Conservation (phyloP, 2,329 filamentous ascomycete genomes). For the Ophiobolus disseminans region DNA sequence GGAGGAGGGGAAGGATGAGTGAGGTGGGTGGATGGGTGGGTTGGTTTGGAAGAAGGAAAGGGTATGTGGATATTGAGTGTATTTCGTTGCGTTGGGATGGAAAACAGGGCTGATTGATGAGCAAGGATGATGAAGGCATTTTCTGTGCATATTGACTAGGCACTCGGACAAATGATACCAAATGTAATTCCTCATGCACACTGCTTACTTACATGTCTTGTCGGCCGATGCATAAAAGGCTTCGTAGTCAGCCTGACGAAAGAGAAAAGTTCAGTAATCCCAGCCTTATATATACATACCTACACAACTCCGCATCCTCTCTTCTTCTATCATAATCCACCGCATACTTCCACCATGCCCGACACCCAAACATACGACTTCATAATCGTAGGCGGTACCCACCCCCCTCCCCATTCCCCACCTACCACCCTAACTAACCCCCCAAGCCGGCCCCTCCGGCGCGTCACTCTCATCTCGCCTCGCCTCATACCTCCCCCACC, state of each 20-base stretch:
- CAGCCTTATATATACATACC: no score
- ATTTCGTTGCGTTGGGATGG: no score
- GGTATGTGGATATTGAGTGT: not conserved
- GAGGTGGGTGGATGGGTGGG: not conserved
- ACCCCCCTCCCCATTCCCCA: not conserved
- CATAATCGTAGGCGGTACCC: not conserved
- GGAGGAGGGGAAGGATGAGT: slow-evolving; percentile 4
- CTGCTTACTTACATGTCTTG: no score
- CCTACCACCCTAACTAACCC: not conserved
- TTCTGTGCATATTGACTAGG: not conserved
- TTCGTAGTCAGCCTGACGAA: no score
- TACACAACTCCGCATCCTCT: no score
- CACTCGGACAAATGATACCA: no score
- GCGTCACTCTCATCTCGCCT: not conserved
- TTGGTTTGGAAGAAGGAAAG: not conserved
- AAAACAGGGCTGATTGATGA: no score
- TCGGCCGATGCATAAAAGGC: no score
- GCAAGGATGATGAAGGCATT: not conserved
- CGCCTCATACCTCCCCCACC: slow-evolving; percentile 67
- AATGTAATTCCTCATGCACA: no score
- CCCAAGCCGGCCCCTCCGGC: not conserved
- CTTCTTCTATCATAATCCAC: no score
- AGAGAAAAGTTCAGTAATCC: no score
- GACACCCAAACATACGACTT: not conserved
- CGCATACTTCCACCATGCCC: no score